Conservation (phyloP, 306 rosid genomes). For the Trifolium pratense region DNA sequence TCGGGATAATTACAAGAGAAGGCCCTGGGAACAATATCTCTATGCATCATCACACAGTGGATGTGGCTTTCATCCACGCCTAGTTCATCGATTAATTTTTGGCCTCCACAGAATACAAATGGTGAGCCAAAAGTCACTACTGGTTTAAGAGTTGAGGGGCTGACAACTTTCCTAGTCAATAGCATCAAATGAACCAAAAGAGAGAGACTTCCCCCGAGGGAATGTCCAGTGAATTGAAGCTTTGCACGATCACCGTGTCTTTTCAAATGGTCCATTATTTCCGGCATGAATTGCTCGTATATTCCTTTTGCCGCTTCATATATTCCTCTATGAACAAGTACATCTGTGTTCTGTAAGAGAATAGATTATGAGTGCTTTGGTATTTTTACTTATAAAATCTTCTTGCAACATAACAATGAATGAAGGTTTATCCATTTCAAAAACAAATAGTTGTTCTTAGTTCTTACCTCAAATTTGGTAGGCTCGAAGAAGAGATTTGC, state of each 20-base stretch:
- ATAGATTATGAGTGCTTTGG: slow-evolving; percentile 15
- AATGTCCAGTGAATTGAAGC: slow-evolving; percentile 91
- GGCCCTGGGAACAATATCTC: slow-evolving; percentile 96
- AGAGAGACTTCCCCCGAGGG: slow-evolving; percentile 95
- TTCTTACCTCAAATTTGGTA: slow-evolving; percentile 80
- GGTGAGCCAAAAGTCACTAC: slow-evolving; percentile 93
- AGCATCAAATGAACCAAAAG: slow-evolving; percentile 91
- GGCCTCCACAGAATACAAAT: slow-evolving; percentile 91
- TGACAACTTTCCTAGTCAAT: slow-evolving; percentile 60
- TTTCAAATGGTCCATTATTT: slow-evolving; percentile 69
- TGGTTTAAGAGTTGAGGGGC: slow-evolving; percentile 69
- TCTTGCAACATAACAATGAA: neutral
- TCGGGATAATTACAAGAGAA: slow-evolving; percentile 93
- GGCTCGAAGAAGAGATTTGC: slow-evolving; percentile 98
- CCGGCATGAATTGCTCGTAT: slow-evolving; percentile 83
- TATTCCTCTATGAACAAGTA: slow-evolving; percentile 90
- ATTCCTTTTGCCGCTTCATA: slow-evolving; percentile 97
- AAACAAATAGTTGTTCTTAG: slow-evolving; percentile 30
- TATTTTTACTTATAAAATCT: neutral
- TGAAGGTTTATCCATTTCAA: neutral
- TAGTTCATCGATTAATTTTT: slow-evolving; percentile 58
- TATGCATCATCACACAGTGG: slow-evolving; percentile 85
- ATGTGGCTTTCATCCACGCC: slow-evolving; percentile 73
- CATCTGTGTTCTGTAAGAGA: slow-evolving; percentile 65
- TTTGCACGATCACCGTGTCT: slow-evolving; percentile 71